Conservation (phyloP, 2,329 filamentous ascomycete genomes). For the Akanthomyces uredinophilus region DNA sequence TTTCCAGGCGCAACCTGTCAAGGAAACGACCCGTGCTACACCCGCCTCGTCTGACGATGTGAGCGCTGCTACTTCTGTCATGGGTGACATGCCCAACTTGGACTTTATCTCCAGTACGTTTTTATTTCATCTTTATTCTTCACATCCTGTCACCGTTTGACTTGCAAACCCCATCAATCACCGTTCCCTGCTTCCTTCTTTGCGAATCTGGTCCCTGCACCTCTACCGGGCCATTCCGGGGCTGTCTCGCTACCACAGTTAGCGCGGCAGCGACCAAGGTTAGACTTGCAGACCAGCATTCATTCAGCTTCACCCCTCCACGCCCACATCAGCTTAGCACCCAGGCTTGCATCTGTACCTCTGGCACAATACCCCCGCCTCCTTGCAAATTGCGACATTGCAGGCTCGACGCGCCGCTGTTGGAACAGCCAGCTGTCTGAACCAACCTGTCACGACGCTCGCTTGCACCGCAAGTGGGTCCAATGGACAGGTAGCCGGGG, state of each 20-base stretch:
- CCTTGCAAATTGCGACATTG: constrained; percentile 13
- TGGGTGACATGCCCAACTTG: constrained; percentile 42
- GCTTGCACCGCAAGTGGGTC: constrained; percentile 14
- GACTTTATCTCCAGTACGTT: constrained; percentile 45
- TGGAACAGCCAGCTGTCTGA: not conserved
- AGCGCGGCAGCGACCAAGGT: not conserved
- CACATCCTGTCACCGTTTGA: not conserved
- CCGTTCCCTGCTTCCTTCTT: not conserved
- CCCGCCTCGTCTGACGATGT: constrained; percentile 34
- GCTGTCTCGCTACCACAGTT: not conserved
- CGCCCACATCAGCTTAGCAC: not conserved
- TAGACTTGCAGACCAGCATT: not conserved
- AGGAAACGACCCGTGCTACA: constrained; percentile 34
- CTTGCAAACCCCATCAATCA: not conserved
- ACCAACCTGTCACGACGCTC: constrained; percentile 3
- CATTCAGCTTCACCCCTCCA: not conserved
- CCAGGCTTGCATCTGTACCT: constrained; percentile 10
- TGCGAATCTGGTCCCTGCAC: not conserved
- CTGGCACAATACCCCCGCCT: constrained; percentile 14
- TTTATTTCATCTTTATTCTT: not conserved
- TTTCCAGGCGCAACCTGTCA: constrained; percentile 46
- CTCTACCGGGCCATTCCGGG: not conserved
- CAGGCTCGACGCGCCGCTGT: not conserved
- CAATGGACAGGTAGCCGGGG: constrained; percentile 17
- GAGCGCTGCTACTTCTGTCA: constrained; percentile 34